Evolutionary conservation across 495 filamentous ascomycete species (phyloP), one percentile per base, ranked within the genome.

Genomic region (Hyaloscypha hepaticicola): DNA sequence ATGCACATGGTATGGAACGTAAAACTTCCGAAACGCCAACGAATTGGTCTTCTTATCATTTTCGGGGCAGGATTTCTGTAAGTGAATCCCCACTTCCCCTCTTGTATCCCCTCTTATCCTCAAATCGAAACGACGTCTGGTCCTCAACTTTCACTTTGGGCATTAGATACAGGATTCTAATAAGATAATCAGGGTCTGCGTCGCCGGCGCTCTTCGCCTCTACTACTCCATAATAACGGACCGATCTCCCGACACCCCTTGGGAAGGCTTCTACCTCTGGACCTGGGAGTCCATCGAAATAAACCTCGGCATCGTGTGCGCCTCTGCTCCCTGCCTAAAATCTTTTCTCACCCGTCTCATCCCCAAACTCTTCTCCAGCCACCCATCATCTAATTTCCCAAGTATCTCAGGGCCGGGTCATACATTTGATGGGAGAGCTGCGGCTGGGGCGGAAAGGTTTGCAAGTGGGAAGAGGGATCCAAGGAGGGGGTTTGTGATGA

Each of bases 51-150:
- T 12, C 75, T 77, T 58, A 72, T 60, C 12, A 72, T 83, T 34
- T 82, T 84, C 67, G 77, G 75, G 0, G 68, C 82, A 2, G 82
- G 82, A 59, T 74, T 70, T 70, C 79, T 83, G 81, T 84, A 66
- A 60, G 79, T 74, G 61, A 61, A 31, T 38, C 59, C 27, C 19
- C 38, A 5, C 19, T 8, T 3, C 14, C 12, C 19, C 12, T 41
- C 38, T 3, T 14, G 5, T 41, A 5, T 19, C 19, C 38, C 38
- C 38, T 41, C 14, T 14, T 14, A 12, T 12, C 5, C 12, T 34
- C 31, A 12, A 34, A 34, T 5, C 5, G 31, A 34, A 34, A 34
- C 5, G 12, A 34, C 31, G 5, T 41, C 19, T 19, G 38, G 14
- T 41, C 38, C 19, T 41, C 14, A 14, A 41, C 6, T 41, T 41